Conservation (phyloP, 306 rosid species). For the Castanopsis chinensis region DNA sequence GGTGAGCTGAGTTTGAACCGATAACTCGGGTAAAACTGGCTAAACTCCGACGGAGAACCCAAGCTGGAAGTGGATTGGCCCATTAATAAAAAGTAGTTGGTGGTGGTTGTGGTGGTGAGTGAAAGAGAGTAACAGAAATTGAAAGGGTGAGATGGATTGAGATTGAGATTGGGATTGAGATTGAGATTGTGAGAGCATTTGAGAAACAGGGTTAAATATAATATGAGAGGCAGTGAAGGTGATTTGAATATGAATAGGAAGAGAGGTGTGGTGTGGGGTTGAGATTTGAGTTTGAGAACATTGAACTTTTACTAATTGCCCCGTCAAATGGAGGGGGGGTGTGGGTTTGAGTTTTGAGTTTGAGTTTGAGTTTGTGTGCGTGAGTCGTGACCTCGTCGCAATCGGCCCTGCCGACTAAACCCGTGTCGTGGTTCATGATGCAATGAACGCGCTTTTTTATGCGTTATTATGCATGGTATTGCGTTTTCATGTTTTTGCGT, state of each 20-base stretch:
- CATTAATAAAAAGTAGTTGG: slow-evolving; percentile 25
- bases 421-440: not conserved
- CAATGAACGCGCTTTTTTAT: slow-evolving; percentile 3
- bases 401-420: slow-evolving; percentile 8
- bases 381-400: slow-evolving; percentile 19
- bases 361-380: slow-evolving; percentile 14
- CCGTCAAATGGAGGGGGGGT: slow-evolving; percentile 41
- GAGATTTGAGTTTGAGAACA: too few relatives aligned
- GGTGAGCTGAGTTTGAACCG: slow-evolving; percentile 26
- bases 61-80: slow-evolving; percentile 65
- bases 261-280: too few relatives aligned
- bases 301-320: not conserved
- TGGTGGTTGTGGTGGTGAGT: not conserved
- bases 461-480: not conserved
- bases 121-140: not conserved
- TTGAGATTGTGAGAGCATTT: not conserved
- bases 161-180: too few relatives aligned
- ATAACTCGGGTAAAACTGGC: not conserved
- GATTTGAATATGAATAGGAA: not conserved
- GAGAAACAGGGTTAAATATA: not conserved
- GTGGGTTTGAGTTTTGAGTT: too few relatives aligned
- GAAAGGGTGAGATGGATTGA: not conserved
- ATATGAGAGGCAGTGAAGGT: not conserved
- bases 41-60: slow-evolving; percentile 17
- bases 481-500: too few relatives aligned